Conservation (phyloP, 2,329 filamentous ascomycete genomes). For the Cercospora zeae-maydis region DNA sequence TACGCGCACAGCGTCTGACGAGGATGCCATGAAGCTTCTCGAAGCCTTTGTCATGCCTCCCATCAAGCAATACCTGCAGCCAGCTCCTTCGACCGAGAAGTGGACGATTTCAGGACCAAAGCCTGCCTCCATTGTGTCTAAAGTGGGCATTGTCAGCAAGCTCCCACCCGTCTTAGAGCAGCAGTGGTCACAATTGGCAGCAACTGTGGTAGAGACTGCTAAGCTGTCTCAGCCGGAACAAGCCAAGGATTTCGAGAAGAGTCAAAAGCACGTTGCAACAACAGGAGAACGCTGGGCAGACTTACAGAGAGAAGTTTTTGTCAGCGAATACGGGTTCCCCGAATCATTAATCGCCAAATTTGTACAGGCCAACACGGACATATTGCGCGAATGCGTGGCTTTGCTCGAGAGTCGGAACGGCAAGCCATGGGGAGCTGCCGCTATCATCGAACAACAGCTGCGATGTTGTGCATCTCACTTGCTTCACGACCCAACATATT, state of each 20-base stretch:
- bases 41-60: conserved; percentile 51
- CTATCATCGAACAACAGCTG: conserved; percentile 53
- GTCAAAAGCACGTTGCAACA: conserved; percentile 65
- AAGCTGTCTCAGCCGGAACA: conserved; percentile 76
- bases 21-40: conserved; percentile 48
- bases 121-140: conserved; percentile 43
- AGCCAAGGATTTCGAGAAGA: conserved; percentile 69
- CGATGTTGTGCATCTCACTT: conserved; percentile 44
- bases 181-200: conserved; percentile 62
- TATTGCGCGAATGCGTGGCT: conserved; percentile 50
- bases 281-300: conserved; percentile 63
- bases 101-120: conserved; percentile 52
- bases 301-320: conserved; percentile 46
- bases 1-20: conserved; percentile 34
- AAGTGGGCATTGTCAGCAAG: conserved; percentile 23
- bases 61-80: conserved; percentile 52
- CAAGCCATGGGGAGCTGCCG: conserved; percentile 64
- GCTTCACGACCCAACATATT: conserved; percentile 42
- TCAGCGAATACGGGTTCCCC: conserved; percentile 27
- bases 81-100: conserved; percentile 43
- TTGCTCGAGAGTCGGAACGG: conserved; percentile 55
- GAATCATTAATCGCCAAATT: conserved; percentile 25
- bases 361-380: conserved; percentile 39
- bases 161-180: conserved; percentile 42
- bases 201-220: conserved; percentile 62